Evolutionary conservation across 2,329 filamentous ascomycete genomes (phyloP).

Genomic region (Microcyclospora tardicrescens): DNA sequence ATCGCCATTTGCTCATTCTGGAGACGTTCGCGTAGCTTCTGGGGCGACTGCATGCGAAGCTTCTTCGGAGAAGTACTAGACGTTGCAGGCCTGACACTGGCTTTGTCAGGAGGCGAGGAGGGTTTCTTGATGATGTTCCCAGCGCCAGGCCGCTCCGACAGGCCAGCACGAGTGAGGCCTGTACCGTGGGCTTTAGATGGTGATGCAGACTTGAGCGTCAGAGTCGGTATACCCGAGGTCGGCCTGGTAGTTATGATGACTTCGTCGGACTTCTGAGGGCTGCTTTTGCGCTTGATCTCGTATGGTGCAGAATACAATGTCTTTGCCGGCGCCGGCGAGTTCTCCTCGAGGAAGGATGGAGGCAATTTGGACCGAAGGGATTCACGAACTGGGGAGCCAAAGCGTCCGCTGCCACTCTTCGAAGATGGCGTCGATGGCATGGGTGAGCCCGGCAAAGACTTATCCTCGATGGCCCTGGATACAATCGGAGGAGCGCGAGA

Average conservation of each 20-base stretch:
- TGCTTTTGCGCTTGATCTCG: conserved; percentile 18
- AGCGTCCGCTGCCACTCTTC: conserved; percentile 23
- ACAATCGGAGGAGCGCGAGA: conserved; percentile 11
- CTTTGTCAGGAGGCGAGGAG: conserved; percentile 35
- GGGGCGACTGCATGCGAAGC: conserved; percentile 50
- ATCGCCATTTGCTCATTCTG: conserved; percentile 68
- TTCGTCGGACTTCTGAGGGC: conserved; percentile 13
- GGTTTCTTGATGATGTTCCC: conserved; percentile 46
- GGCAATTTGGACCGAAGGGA: conserved; percentile 22
- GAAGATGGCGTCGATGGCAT: conserved; percentile 21
- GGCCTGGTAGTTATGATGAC: conserved; percentile 14
- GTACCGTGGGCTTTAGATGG: conserved; percentile 23
- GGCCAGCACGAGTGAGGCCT: conserved; percentile 36
- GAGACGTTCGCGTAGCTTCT: conserved; percentile 65
- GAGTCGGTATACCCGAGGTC: conserved; percentile 39
- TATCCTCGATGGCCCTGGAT: conserved; percentile 13
- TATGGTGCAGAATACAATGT: conserved; percentile 4
- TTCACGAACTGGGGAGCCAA: conserved; percentile 28
- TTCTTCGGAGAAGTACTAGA: conserved; percentile 31
- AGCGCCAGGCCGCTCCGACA: conserved; percentile 36
- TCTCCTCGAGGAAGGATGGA: conserved; percentile 30
- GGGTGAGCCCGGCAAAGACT: conserved; percentile 25
- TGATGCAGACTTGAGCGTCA: conserved; percentile 23
- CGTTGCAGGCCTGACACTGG: conserved; percentile 9
- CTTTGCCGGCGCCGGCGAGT: conserved; percentile 24